Evolutionary conservation across 139 green algal genomes (phyloP).

Genomic region (Nannochloris sp.): DNA sequence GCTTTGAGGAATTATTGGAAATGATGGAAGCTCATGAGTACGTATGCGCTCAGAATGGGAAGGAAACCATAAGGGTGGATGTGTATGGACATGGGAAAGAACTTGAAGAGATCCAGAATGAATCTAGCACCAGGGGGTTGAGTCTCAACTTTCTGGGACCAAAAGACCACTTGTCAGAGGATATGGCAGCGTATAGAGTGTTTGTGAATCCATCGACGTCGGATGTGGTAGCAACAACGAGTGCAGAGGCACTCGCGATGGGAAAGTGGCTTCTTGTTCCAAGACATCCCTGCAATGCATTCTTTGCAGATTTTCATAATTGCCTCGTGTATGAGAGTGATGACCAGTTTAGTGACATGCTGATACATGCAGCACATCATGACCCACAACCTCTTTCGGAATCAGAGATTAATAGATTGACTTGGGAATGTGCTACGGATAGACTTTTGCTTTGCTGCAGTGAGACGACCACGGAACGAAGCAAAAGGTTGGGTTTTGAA

Average conservation of each 20-base stretch:
- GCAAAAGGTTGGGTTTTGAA: background rate
- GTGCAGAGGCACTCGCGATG: constrained; percentile 92
- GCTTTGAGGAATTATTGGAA: constrained; percentile 68
- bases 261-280: constrained; percentile 86
- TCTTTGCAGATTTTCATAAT: constrained; percentile 81
- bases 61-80: constrained; percentile 39
- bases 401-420: constrained; percentile 62
- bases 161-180: constrained; percentile 42
- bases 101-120: constrained; percentile 34
- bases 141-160: constrained; percentile 40
- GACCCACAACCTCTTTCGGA: constrained; percentile 54
- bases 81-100: constrained; percentile 79
- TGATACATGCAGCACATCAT: constrained; percentile 40
- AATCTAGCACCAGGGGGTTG: constrained; percentile 16
- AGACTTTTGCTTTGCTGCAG: constrained; percentile 7
- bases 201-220: constrained; percentile 87
- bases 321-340: constrained; percentile 68
- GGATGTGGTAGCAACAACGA: constrained; percentile 91
- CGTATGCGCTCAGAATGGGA: constrained; percentile 24
- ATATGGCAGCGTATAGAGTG: constrained; percentile 45
- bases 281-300: constrained; percentile 82
- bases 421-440: constrained; percentile 82
- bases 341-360: constrained; percentile 67
- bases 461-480: background rate
- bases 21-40: constrained; percentile 40